Evolutionary conservation across 2,329 filamentous ascomycete genomes (phyloP), one percentile per base, ranked within the genome.

Genomic region (Lithohypha guttulata): DNA sequence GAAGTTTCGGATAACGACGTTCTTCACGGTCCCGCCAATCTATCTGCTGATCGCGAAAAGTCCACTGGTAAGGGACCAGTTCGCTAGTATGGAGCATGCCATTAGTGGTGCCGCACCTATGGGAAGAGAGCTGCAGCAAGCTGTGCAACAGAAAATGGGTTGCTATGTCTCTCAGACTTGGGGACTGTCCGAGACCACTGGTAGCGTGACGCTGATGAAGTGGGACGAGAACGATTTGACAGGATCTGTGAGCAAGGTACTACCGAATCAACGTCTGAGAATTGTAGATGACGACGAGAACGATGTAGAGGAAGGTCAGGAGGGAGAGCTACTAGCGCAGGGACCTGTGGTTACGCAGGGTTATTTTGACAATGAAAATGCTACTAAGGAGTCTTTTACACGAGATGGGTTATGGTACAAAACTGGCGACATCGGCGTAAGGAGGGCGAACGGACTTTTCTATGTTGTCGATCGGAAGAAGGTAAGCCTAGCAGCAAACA

Each of bases 391-490:
- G 13, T 36, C 53, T 1, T 47, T 47, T 51, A 65, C 44, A 6
- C 28, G 15, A 3, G 48, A 51, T 61, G 84, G 91, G 46, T 83
- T 83, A 1, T 95, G 79, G 68, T 93, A 93, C 69, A 87, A 80
- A 60, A 94, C 86, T 0, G 87, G 86, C 2, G 87, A 95, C 53
- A 76, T 94, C 19, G 83, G 84, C 4, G 76, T 84, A 47, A 73
- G 81, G 51, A 83, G 93, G 53, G n/a, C n/a, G n/a, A 34, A 46
- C 6, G 83, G 81, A n/a, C 83, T 91, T 55, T 83, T 93, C 53
- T 94, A 79, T 65, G 87, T 94, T 55, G 93, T 86, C 1, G 87
- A 95, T 56, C 79, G 87, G 6, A 69, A 85, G 23, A 86, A 84
- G 65, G 68, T 48, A 41, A 30, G 34, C 35, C 37, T 30, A 32